These are phyloP conservation scores for Fimicolochytrium jonesii DNA, from an alignment of 192 early-diverging fungal genomes.

Conservation along the genomic window DNA sequence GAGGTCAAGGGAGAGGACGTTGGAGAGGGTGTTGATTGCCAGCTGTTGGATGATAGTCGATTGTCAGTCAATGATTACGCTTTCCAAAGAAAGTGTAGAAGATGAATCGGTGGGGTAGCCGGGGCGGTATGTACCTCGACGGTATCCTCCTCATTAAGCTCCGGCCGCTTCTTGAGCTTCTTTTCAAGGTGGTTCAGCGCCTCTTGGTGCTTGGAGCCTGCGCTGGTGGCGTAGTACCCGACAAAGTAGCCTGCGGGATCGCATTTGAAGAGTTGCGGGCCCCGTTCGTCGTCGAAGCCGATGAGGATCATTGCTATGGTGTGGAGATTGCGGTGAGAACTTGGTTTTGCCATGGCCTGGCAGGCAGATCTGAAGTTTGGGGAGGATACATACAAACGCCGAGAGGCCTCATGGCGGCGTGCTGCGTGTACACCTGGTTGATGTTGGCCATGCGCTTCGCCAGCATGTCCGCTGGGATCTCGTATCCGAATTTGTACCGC, in stretches of 20 bases:
- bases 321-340: too few species aligned
- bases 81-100: neutral
- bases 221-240: slow-evolving; percentile 93
- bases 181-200: slow-evolving; percentile 95
- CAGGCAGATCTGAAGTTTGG: neutral
- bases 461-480: slow-evolving; percentile 93
- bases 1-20: slow-evolving; percentile 88
- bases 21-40: slow-evolving; percentile 90
- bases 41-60: slow-evolving; percentile 47
- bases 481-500: slow-evolving; percentile 98
- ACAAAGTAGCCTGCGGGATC: slow-evolving; percentile 99
- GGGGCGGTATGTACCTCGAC: slow-evolving; percentile 66
- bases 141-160: slow-evolving; percentile 77
- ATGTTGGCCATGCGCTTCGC: slow-evolving; percentile 97
- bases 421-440: slow-evolving; percentile 99
- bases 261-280: slow-evolving; percentile 96
- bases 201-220: slow-evolving; percentile 94
- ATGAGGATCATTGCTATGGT: slow-evolving; percentile 91
- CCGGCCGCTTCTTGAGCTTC: slow-evolving; percentile 89
- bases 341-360: too few species aligned
- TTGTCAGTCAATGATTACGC: neutral
- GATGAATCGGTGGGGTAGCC: neutral
- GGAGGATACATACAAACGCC: slow-evolving; percentile 77
- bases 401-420: slow-evolving; percentile 96
- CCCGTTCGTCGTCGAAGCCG: slow-evolving; percentile 92